Percentiles rank a stretch among this genome's conserved stretches.
Evolutionary conservation across 495 filamentous ascomycete genomes (phyloP).

Genomic region (Talaromyces thailandensis): DNA sequence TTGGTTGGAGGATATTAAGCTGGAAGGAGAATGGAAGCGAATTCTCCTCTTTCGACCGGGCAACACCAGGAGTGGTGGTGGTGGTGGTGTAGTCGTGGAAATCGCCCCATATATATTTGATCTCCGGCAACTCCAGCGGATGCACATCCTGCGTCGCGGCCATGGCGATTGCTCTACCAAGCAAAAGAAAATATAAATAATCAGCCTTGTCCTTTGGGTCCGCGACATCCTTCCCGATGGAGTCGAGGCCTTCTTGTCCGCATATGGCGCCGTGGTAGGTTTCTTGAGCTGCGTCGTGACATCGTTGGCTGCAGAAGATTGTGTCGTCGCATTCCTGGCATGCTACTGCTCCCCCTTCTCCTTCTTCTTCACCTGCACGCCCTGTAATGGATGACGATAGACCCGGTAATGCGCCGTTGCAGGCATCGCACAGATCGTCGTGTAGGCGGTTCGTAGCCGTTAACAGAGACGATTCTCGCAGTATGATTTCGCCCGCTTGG

Average conservation of each 20-base stretch:
- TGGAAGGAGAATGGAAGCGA: conserved; percentile 81
- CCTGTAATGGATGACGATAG: conserved; percentile 30
- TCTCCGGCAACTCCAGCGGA: conserved; percentile 71
- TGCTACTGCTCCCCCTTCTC: conserved; percentile 29
- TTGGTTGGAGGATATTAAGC: conserved; percentile 70
- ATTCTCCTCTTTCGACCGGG: conserved; percentile 8
- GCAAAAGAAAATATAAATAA: conserved; percentile 69
- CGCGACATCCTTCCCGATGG: conserved; percentile 69
- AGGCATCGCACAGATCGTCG: conserved; percentile 77
- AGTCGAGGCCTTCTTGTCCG: conserved; percentile 65
- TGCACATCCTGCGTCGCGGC: conserved; percentile 72
- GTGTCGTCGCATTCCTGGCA: conserved; percentile 75
- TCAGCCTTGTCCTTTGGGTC: conserved; percentile 59
- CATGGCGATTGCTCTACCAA: conserved; percentile 77
- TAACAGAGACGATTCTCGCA: conserved; percentile 69
- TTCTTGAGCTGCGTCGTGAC: conserved; percentile 58
- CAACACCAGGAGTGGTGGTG: conserved; percentile 11
- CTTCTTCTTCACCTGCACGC: too few relatives aligned
- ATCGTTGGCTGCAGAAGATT: conserved; percentile 75
- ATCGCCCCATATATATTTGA: conserved; percentile 95
- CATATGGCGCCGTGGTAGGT: conserved; percentile 84
- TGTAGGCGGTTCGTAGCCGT: conserved; percentile 77
- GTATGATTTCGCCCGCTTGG: conserved; percentile 61
- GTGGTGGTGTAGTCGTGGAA: conserved; percentile 42
- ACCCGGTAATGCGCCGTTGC: conserved; percentile 63